Percentiles rank a stretch among this genome's conserved stretches.
Conservation (phyloP, 768 basidiomycete species). For the Hericium erinaceus region DNA sequence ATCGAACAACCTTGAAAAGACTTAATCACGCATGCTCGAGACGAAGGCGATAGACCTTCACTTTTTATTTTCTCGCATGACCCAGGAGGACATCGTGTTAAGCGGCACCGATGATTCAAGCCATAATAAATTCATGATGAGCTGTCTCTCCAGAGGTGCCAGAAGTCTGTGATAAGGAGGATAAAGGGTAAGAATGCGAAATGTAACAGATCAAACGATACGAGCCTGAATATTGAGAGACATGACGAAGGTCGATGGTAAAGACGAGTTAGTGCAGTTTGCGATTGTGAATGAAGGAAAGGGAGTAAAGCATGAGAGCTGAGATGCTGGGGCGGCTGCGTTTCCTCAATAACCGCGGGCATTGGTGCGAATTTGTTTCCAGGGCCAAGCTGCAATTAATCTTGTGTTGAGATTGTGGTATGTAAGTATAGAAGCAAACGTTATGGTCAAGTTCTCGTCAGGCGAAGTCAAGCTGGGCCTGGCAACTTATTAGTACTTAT, state of each 20-base stretch:
- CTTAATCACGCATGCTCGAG: not conserved
- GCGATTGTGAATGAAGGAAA: conserved; percentile 75
- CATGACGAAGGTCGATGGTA: conserved; percentile 85
- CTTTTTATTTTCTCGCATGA: conserved; percentile 65
- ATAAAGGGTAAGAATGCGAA: not conserved
- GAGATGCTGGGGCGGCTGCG: conserved; percentile 3
- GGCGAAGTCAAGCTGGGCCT: no score
- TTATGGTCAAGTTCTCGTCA: no score
- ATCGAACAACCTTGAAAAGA: conserved; percentile 54
- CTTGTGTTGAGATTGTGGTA: no score
- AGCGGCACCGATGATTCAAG: conserved; percentile 63
- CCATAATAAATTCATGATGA: conserved; percentile 86
- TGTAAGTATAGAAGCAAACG: no score
- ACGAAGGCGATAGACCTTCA: conserved; percentile 20
- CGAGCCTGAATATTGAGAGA: conserved; percentile 80
- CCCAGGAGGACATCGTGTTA: conserved; percentile 70
- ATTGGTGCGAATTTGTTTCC: not conserved
- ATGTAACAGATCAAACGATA: not conserved
- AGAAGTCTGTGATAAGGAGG: conserved; percentile 43
- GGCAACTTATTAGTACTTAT: no score
- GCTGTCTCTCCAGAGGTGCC: conserved; percentile 69
- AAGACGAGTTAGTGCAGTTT: conserved; percentile 65
- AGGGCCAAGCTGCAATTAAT: not conserved
- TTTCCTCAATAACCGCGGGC: conserved; percentile 5
- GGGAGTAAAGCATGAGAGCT: conserved; percentile 56